Conservation (phyloP, 176 grass and related monocot genomes). For the Carex kokanica region DNA sequence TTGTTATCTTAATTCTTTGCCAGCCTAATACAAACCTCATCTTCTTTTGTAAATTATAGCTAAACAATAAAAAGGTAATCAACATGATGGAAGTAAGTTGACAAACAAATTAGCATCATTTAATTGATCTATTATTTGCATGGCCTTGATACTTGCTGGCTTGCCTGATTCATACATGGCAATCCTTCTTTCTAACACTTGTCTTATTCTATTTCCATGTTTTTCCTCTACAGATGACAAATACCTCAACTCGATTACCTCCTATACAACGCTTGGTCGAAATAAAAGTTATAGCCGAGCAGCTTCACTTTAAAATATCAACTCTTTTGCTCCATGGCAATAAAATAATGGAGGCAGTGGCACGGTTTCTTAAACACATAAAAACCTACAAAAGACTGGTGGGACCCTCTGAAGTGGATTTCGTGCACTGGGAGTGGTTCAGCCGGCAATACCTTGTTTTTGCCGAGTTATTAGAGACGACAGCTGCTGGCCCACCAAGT, state of each 20-base stretch:
- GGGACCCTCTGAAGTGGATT: slow-evolving; percentile 63
- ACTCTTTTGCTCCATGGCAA: slow-evolving; percentile 86
- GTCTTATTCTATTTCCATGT: neutral
- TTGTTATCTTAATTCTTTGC: neutral
- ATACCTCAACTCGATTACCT: slow-evolving; percentile 86
- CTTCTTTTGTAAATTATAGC: neutral
- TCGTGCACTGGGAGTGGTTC: slow-evolving; percentile 98
- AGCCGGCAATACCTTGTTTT: slow-evolving; percentile 93
- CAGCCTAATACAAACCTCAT: too few species aligned
- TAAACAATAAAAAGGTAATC: neutral
- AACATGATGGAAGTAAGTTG: neutral
- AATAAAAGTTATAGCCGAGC: slow-evolving; percentile 85
- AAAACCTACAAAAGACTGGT: slow-evolving; percentile 60
- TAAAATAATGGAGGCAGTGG: slow-evolving; percentile 83
- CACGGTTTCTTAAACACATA: slow-evolving; percentile 84
- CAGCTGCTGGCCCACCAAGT: slow-evolving; percentile 47
- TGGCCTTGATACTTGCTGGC: neutral
- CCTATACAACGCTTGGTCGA: slow-evolving; percentile 85
- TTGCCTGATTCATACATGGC: neutral
- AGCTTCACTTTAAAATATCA: slow-evolving; percentile 96
- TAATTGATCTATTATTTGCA: neutral
- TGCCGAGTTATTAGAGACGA: slow-evolving; percentile 92
- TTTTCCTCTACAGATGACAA: slow-evolving; percentile 64
- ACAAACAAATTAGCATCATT: neutral
- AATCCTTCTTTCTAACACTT: neutral